Evolutionary conservation across 345 rosid genomes (phyloP), one percentile per base, ranked within the genome.

Genomic region (Citrus medica): DNA sequence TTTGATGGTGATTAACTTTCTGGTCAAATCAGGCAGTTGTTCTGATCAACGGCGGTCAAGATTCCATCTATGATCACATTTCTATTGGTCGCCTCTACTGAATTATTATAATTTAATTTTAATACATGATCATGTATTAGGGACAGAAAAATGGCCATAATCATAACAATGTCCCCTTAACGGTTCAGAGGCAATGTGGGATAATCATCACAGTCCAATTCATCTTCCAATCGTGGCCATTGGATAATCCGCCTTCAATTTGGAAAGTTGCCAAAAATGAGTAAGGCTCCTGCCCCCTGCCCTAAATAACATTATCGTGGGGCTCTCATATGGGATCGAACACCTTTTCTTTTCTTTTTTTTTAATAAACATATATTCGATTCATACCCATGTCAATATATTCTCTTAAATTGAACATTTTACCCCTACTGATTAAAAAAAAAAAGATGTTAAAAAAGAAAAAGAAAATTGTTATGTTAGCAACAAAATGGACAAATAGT

Each of bases 1-100:
- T 10, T 24, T 48, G 62, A 22, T 51, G 37, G 30, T 4, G 58
- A 59, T 62, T 9, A 42, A 46, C 10, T 6, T 74, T 74, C 10
- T 0, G 71, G 33, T 51, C 53, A 75, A 75, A 48, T 75, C 71
- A 21, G 71, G 78, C 78, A 63, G 78, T 51, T 63, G 62, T 24
- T 66, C 62, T 75, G 78, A 42, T 75, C 21, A 63, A 64, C 24
- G 56, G 67, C 71, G 51, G 71, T 65, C 71, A 51, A 33, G 63
- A 65, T 75, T 75, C 62, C 71, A 33, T 16, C 14, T 10, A 22
- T 33, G 24, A 51, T 32, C 33, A 32, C 33, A 75, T 48, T 63
- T 63, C 69, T 46, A 46, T 7, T 46, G 28, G 42, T 56, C 22
- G 13, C 9, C 14, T 63, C 33, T 64, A 2, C 67, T 30, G 16